These are phyloP conservation scores for Apiotrichum domesticum DNA, from an alignment of 1,284 basidiomycete genomes.

Conservation along the genomic window DNA sequence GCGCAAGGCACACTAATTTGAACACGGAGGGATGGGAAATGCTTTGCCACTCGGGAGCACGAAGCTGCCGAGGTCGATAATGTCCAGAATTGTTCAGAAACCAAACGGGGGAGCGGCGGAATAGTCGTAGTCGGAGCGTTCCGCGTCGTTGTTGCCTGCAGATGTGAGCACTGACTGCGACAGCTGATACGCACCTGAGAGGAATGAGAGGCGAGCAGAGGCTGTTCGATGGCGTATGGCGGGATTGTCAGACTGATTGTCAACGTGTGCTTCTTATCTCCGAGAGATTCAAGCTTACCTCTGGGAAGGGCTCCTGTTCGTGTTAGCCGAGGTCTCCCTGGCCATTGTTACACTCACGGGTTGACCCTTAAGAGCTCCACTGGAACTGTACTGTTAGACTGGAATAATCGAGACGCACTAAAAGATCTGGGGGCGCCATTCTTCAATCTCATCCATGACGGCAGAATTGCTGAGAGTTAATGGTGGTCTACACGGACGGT, in stretches of 20 bases:
- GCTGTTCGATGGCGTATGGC: constrained; percentile 3
- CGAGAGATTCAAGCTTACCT: not conserved
- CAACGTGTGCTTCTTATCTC: not conserved
- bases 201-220: constrained; percentile 7
- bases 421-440: constrained; percentile 46
- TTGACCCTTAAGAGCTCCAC: constrained; percentile 31
- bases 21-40: no score
- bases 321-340: not conserved
- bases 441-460: constrained; percentile 41
- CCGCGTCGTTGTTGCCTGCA: not conserved
- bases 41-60: no score
- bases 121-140: constrained; percentile 8
- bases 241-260: constrained; percentile 6
- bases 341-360: constrained; percentile 9
- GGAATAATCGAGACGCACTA: constrained; percentile 22
- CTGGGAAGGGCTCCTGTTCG: constrained; percentile 13
- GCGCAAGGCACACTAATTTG: no score
- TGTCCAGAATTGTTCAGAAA: constrained; percentile 1
- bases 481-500: not conserved
- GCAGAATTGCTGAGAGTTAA: constrained; percentile 34
- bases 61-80: not conserved
- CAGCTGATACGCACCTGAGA: not conserved
- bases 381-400: constrained; percentile 22
- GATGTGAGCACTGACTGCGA: not conserved
- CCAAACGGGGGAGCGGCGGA: not conserved